Evolutionary conservation across 169 alveolate genomes (phyloP), one percentile per base, ranked within the genome.

Genomic region (Babesia ovis): DNA sequence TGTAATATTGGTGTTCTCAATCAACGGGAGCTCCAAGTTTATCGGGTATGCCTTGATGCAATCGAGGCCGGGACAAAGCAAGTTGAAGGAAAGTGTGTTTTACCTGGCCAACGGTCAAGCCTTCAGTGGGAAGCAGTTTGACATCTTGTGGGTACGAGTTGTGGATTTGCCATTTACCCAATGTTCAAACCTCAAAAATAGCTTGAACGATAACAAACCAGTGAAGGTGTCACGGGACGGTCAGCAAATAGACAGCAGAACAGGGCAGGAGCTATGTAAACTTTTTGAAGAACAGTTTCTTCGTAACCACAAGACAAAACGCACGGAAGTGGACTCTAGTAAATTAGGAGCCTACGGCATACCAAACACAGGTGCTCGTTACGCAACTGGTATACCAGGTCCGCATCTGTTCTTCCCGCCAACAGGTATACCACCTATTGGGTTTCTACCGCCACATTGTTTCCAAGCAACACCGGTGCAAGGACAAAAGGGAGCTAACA

Each of bases 41-140:
- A 34, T 50, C 62, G 93, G 93, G 18, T 89, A 89, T 69, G 91
- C 93, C 18, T 62, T 84, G 77, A 84, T 89, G 90, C 77, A 56
- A 41, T 66, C 80, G 48, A 89, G 84, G 68, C 93, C 93, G 2
- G 93, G 93, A 14, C 74, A 58, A 43, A 69, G 76, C 41, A 43
- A 71, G 20, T 68, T 79, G 56, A 53, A 53, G 20, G 68, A 72
- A 35, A 71, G 71, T 31, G 85, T 83, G 5, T 84, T 81, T 50
- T 72, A 61, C 59, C 50, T 77, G 53, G 74, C 84, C 62, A 69
- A 83, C 45, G 88, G 88, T 27, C 62, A 68, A 22, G 56, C 54
- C 31, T 85, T 89, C 69, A 74, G 80, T 32, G 91, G 93, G 5
- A 76, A 60, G 35, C 70, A 72, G 48, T 89, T 89, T 54, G 91